Percentiles rank a stretch among this genome's conserved stretches.
These are phyloP conservation scores for Cladophialophora yegresii DNA, from an alignment of 2,329 filamentous ascomycete genomes.

Conservation along the genomic window DNA sequence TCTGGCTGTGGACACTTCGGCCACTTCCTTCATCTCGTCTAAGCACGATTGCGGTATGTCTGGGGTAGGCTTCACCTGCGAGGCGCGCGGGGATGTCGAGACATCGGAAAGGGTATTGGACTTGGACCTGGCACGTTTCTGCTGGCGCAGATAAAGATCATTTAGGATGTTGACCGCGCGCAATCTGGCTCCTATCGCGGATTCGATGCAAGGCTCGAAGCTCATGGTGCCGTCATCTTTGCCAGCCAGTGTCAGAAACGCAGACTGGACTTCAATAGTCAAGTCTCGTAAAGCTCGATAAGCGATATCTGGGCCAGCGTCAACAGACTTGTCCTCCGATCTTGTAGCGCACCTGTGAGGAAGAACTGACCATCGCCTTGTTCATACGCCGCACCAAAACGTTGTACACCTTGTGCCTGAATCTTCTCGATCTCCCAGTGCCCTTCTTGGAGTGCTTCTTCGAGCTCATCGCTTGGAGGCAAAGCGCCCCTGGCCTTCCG, in stretches of 20 bases:
- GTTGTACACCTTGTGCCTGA: conserved; percentile 22
- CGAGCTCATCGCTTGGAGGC: conserved; percentile 21
- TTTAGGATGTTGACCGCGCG: conserved; percentile 27
- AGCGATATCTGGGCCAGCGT: conserved; percentile 24
- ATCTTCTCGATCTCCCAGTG: conserved; percentile 28
- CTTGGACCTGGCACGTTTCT: conserved; percentile 19
- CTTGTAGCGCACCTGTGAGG: background rate
- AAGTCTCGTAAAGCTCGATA: conserved; percentile 25
- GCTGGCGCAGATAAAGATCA: conserved; percentile 26
- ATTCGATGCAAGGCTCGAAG: conserved; percentile 24
- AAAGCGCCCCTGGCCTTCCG: conserved; percentile 20
- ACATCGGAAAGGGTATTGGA: conserved; percentile 6
- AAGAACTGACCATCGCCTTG: conserved; percentile 24
- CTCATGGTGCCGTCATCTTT: conserved; percentile 22
- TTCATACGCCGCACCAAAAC: conserved; percentile 22
- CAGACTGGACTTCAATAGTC: conserved; percentile 27
- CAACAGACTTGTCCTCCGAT: background rate
- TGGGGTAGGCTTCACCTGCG: background rate
- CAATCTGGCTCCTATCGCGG: conserved; percentile 23
- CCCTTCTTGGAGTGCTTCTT: conserved; percentile 26
- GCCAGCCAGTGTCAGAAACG: conserved; percentile 21
- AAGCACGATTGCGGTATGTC: background rate
- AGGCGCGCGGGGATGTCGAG: background rate
- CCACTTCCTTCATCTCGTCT: conserved; percentile 11
- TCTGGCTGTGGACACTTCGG: background rate